phyloP scores from a whole-genome alignment of 2,329 filamentous ascomycete genomes.

The Penicillium occitanis region DNA sequence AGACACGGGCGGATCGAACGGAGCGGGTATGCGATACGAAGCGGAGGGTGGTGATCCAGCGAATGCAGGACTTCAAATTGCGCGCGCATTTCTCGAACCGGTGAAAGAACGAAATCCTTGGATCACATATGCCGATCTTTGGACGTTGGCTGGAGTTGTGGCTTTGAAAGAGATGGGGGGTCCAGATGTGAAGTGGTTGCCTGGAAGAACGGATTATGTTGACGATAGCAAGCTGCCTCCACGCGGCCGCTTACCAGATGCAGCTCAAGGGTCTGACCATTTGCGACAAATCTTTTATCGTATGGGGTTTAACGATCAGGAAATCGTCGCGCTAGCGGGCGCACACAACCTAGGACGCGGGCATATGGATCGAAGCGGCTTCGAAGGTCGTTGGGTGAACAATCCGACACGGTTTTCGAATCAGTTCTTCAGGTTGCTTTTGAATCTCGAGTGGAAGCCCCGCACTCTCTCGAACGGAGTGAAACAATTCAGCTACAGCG shows the following conservation, averaged over 20 bases:
- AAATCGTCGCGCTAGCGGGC: constrained; percentile 58
- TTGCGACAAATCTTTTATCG: constrained; percentile 58
- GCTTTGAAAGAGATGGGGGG: constrained; percentile 63
- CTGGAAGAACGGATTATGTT: constrained; percentile 62
- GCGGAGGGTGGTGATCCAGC: constrained; percentile 63
- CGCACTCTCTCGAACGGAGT: constrained; percentile 55
- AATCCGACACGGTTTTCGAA: constrained; percentile 61
- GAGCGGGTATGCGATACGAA: constrained; percentile 66
- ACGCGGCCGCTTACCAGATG: constrained; percentile 58
- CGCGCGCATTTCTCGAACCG: constrained; percentile 63
- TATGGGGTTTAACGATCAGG: constrained; percentile 62
- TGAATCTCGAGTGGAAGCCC: constrained; percentile 55
- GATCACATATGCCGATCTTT: constrained; percentile 66
- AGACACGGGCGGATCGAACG: constrained; percentile 64
- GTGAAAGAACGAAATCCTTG: constrained; percentile 60
- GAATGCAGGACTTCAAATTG: constrained; percentile 64
- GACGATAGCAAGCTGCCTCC: constrained; percentile 61
- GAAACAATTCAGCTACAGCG: constrained; percentile 60
- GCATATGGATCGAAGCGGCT: constrained; percentile 57
- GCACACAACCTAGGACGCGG: constrained; percentile 59
- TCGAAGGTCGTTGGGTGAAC: constrained; percentile 60
- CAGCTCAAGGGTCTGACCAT: constrained; percentile 55
- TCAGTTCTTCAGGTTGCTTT: constrained; percentile 57
- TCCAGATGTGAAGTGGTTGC: constrained; percentile 56
- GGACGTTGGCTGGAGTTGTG: constrained; percentile 62